A percentile compares a stretch with the other conserved stretches of the same genome.
phyloP scores from a whole-genome alignment of 2,329 filamentous ascomycete genomes.

The Fusarium ambrosium region DNA sequence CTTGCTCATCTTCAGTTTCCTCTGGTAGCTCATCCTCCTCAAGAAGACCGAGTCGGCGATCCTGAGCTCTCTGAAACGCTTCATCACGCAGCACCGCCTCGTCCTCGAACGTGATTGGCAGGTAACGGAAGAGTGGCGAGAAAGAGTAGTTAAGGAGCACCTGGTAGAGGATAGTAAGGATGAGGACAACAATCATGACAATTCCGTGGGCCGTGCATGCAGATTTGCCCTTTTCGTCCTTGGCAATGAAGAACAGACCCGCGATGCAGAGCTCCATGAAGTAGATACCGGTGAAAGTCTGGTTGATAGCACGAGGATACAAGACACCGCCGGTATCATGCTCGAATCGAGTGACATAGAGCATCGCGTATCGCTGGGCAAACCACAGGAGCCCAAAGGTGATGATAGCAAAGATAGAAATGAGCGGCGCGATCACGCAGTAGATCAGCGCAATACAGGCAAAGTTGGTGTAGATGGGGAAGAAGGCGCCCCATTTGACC shows the following conservation, averaged over 20 bases:
- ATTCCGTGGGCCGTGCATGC: slow-evolving; percentile 83
- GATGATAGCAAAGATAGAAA: slow-evolving; percentile 92
- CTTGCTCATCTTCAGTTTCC: slow-evolving; percentile 59
- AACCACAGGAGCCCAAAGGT: slow-evolving; percentile 94
- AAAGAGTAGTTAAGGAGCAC: slow-evolving; percentile 86
- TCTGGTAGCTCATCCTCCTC: slow-evolving; percentile 65
- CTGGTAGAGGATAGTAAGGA: slow-evolving; percentile 84
- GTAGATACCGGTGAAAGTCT: slow-evolving; percentile 94
- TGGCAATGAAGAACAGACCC: slow-evolving; percentile 87
- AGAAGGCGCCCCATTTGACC: slow-evolving; percentile 92
- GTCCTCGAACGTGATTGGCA: slow-evolving; percentile 96
- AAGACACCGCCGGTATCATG: slow-evolving; percentile 93
- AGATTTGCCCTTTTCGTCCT: slow-evolving; percentile 65
- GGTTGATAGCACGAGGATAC: slow-evolving; percentile 93
- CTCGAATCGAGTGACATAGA: slow-evolving; percentile 92
- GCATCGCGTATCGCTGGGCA: slow-evolving; percentile 95
- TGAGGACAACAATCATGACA: slow-evolving; percentile 82
- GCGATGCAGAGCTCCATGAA: slow-evolving; percentile 93
- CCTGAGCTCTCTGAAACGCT: slow-evolving; percentile 85
- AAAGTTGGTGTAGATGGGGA: slow-evolving; percentile 96
- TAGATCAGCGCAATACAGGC: slow-evolving; percentile 94
- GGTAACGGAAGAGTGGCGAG: slow-evolving; percentile 84
- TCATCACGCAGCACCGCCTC: slow-evolving; percentile 93
- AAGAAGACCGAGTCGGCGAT: slow-evolving; percentile 73
- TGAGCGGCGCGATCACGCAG: slow-evolving; percentile 88